phyloP scores from a whole-genome alignment of 2,329 filamentous ascomycete genomes.

The Colletotrichum chlorophyti region DNA sequence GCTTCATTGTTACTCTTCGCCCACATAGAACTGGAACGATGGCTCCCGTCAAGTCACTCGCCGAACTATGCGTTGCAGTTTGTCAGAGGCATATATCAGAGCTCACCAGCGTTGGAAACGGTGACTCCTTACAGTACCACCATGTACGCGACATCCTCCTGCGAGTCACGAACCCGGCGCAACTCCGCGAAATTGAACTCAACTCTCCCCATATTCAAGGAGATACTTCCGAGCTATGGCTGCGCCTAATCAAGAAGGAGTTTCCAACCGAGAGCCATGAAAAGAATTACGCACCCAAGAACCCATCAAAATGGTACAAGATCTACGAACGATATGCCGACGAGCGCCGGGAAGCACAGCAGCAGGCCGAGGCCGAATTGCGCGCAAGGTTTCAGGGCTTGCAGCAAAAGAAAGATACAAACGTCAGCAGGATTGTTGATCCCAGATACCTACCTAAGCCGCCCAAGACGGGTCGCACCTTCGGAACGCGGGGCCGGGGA shows the following conservation, averaged over 20 bases:
- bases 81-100: conserved; percentile 60
- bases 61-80: conserved; percentile 56
- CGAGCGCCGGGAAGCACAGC: conserved; percentile 62
- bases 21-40: conserved; percentile 6
- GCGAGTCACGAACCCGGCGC: conserved; percentile 74
- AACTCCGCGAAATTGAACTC: conserved; percentile 77
- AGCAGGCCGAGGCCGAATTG: conserved; percentile 65
- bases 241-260: conserved; percentile 78
- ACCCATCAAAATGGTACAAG: conserved; percentile 77
- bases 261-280: conserved; percentile 69
- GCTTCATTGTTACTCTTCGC: too few relatives aligned
- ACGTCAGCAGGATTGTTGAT: conserved; percentile 64
- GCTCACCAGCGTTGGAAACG: conserved; percentile 74
- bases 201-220: conserved; percentile 79
- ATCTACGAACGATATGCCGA: conserved; percentile 75
- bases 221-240: conserved; percentile 77
- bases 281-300: conserved; percentile 69
- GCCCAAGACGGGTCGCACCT: conserved; percentile 40
- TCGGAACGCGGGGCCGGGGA: conserved; percentile 31
- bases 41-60: conserved; percentile 51
- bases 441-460: conserved; percentile 50
- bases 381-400: conserved; percentile 63
- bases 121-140: conserved; percentile 53
- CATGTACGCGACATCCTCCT: conserved; percentile 69
- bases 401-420: conserved; percentile 62